Evolutionary conservation across 176 grass and related monocot species (phyloP), one percentile per base, ranked within the genome.

Genomic region (Chrysopogon serrulatus): DNA sequence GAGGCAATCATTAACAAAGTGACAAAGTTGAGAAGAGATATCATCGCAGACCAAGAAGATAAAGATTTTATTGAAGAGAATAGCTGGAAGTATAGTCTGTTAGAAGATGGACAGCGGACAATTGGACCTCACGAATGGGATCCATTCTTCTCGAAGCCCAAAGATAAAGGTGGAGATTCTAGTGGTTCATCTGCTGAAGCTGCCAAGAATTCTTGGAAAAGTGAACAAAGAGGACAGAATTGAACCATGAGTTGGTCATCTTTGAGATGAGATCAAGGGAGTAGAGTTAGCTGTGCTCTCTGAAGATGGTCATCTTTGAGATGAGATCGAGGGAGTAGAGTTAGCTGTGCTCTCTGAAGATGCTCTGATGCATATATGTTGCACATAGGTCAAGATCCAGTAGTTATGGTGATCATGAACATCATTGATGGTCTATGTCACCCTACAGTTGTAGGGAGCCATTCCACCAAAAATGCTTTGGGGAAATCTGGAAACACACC

Each of bases 101-200:
- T 98, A 69, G 89, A 98, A 65, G 88, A 93, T 71, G 93, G 87
- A 24, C 89, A 94, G 60, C 40, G 64, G 53, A 90, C 79, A 40
- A 68, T 93, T 42, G 93, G 96, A 33, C 33, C 91, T 66, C 96
- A 98, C 24, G 85, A 92, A 79, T 98, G 96, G 96, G 96, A 98
- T 88, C 96, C 96, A 5, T 98, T 95, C 76, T 98, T 98, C 73
- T 98, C 96, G 40, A 98, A 98, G 79, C 91, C 89, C 47, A 95
- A 98, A 84, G 93, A 93, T 65, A 90, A 85, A 28, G 76, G 65
- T 61, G 91, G 73, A 30, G 93, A 95, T 85, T 85, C 90, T 63
- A 73, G 69, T 23, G 61, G 78, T 75, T 82, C 78, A 23, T 91
- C 95, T 56, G 85, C 82, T 59, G 87, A 92, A 71, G 89, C 93